Percentiles rank a stretch among this genome's conserved stretches.
These are phyloP conservation scores for Imleria badia DNA, from an alignment of 768 basidiomycete species.

Conservation along the genomic window DNA sequence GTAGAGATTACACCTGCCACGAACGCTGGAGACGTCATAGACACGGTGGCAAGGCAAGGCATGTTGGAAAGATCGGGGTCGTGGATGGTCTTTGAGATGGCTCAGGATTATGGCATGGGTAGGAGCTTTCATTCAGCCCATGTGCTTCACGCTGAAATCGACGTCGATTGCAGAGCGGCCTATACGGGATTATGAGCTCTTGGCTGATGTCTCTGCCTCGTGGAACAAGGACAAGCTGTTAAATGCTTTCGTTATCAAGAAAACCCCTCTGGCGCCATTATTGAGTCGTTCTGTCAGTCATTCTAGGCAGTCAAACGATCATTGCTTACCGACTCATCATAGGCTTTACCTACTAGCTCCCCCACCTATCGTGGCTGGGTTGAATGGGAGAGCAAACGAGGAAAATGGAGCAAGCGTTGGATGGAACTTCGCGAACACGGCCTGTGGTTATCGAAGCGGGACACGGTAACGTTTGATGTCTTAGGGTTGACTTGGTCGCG, in stretches of 20 bases:
- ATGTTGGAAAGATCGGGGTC: slow-evolving; percentile 62
- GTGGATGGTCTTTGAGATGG: slow-evolving; percentile 91
- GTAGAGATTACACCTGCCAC: slow-evolving; percentile 70
- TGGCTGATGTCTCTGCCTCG: slow-evolving; percentile 74
- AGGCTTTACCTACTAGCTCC: slow-evolving; percentile 49
- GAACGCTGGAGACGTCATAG: slow-evolving; percentile 70
- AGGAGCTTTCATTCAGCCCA: slow-evolving; percentile 21
- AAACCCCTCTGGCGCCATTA: slow-evolving; percentile 60
- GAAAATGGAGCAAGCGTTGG: slow-evolving; percentile 95
- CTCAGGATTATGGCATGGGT: slow-evolving; percentile 94
- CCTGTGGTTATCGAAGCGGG: slow-evolving; percentile 86
- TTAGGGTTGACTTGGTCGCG: neutral
- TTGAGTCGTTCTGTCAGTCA: slow-evolving; percentile 59
- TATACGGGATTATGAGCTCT: slow-evolving; percentile 81
- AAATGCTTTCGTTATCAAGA: slow-evolving; percentile 79
- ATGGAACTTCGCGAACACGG: slow-evolving; percentile 84
- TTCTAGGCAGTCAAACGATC: slow-evolving; percentile 32
- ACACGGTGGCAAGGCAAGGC: slow-evolving; percentile 63
- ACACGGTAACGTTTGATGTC: slow-evolving; percentile 56
- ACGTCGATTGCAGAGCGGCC: slow-evolving; percentile 68
- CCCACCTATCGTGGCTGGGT: slow-evolving; percentile 60
- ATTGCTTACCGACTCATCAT: slow-evolving; percentile 40
- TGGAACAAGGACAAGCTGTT: slow-evolving; percentile 86
- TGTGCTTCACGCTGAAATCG: slow-evolving; percentile 9
- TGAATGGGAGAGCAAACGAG: slow-evolving; percentile 87